Evolutionary conservation across 2,329 filamentous ascomycete genomes (phyloP), one percentile per base, ranked within the genome.

Genomic region (Hypoxylon rubiginosum): DNA sequence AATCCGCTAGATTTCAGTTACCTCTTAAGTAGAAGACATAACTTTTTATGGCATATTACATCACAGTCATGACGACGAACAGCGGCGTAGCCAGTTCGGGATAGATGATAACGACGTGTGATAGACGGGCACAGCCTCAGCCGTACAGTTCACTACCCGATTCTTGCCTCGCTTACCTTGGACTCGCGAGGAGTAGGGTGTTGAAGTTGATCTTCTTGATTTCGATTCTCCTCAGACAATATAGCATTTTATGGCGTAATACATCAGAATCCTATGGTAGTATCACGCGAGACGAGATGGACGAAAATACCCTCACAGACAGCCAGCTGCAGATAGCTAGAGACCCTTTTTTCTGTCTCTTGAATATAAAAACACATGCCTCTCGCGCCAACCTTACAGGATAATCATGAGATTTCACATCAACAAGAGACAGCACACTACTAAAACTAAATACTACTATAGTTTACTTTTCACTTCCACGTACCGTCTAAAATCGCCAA

Each of bases 1-100:
- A 43, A 17, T 43, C 39, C 17, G 15, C 39, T 43, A 5, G 39
- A 7, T 43, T 7, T 43, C 39, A 43, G 21, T 43, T 21, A 43
- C 39, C 39, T 43, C 17, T 43, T 19, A 19, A 43, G 39, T 43
- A 43, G 39, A 41, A 41, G 39, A 43, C 10, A 43, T 43, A 43
- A n/a, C 39, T 43, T 43, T 43, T 21, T 43, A 43, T 43, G n/a
- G 39, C 39, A 43, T 43, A 43, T 43, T 43, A 43, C 39, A 43
- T 43, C 39, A 43, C 39, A 10, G 10, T 21, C n/a, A 43, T 43
- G n/a, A 19, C 39, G 17, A 43, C 39, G 39, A 43, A 43, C 39
- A 43, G 39, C 39, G 39, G 39, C 39, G n/a, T 41, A 41, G 39
- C 2, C 39, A 7, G 39, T 41, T 41, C 21, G 4, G 4, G 21